Base-by-base conservation (phyloP, 208 protist genomes). In the Herpetomonas tarakana region DNA sequence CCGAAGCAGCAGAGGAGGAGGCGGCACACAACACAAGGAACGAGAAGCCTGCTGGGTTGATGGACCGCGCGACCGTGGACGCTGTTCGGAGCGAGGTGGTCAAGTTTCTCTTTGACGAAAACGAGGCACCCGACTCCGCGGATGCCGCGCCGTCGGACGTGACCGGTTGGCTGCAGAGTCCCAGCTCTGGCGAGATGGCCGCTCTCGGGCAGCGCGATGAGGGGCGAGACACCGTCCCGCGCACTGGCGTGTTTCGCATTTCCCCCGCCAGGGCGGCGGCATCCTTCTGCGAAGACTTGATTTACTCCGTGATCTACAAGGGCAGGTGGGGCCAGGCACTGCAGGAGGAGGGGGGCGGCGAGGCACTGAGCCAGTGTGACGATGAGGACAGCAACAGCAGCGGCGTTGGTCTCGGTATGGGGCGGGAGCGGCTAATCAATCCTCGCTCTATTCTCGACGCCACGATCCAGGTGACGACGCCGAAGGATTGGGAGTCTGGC, bases 71-170 rank as follows among this genome's bases (percentile, higher is more conserved):
- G 11, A 16, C 19, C 12, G 29, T 58, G n/a, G 31, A 19, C 16
- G 57, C 57, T 16, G 7, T 52, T 21, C 3, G 16, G 1, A 31
- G 47, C 52, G 21, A 24, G 19, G 31, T 35, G 0, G 47, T 39
- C 6, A 52, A 62, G 47, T 62, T 62, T 39, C 57, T 62, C 7
- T 62, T 62, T 22, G 38, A 31, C 41, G 7, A 9, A 6, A 3
- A 29, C 39, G 24, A 47, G 38, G 56, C 16, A 2, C 14, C 2
- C 30, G 18, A 24, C 3, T 16, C 12, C 3, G 53, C n/a, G 53
- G 53, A 11, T 44, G 4, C 2, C 25, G 28, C 1, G 53, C 35
- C 27, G 3, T 14, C 52, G 24, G 52, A 12, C 19, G 14, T 57
- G 12, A 45, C 27, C 38, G 38, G 38, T n/a, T 45, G 46, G n/a